Conservation (phyloP, 495 filamentous ascomycete genomes). For the Daldinia concentrica region DNA sequence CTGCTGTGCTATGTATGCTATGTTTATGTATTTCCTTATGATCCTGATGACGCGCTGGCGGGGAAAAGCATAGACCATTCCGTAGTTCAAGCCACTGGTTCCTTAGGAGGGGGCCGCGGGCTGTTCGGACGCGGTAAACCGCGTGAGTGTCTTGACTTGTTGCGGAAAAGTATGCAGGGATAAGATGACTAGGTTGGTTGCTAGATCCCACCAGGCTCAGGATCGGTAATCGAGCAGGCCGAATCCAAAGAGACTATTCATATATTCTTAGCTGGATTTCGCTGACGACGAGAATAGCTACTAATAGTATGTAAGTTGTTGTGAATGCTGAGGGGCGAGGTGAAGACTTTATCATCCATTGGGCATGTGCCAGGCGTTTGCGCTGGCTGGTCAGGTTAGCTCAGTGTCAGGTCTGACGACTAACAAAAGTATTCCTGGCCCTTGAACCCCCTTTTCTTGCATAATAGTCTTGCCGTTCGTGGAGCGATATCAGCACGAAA, state of each 20-base stretch:
- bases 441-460: slow-evolving; percentile 41
- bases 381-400: slow-evolving; percentile 1
- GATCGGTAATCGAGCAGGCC: slow-evolving; percentile 14
- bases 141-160: slow-evolving; percentile 36
- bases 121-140: slow-evolving; percentile 36
- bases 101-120: slow-evolving; percentile 14
- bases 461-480: slow-evolving; percentile 32
- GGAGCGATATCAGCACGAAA: slow-evolving; percentile 13
- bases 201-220: slow-evolving; percentile 14
- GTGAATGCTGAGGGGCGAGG: background rate
- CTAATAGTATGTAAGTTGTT: background rate
- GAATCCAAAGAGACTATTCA: slow-evolving; percentile 4
- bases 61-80: slow-evolving; percentile 32
- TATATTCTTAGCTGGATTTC: slow-evolving; percentile 11
- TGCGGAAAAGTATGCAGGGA: slow-evolving; percentile 38
- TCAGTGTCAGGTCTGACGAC: slow-evolving; percentile 24
- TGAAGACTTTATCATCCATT: background rate
- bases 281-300: slow-evolving; percentile 1
- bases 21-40: slow-evolving; percentile 1
- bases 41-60: slow-evolving; percentile 28
- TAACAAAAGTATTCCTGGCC: slow-evolving; percentile 22
- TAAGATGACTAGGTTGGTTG: slow-evolving; percentile 13
- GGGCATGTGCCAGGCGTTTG: slow-evolving; percentile 14
- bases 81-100: slow-evolving; percentile 27
- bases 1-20: background rate